Conservation (phyloP, 139 green algal species). For the Chlamydomonas sp. region DNA sequence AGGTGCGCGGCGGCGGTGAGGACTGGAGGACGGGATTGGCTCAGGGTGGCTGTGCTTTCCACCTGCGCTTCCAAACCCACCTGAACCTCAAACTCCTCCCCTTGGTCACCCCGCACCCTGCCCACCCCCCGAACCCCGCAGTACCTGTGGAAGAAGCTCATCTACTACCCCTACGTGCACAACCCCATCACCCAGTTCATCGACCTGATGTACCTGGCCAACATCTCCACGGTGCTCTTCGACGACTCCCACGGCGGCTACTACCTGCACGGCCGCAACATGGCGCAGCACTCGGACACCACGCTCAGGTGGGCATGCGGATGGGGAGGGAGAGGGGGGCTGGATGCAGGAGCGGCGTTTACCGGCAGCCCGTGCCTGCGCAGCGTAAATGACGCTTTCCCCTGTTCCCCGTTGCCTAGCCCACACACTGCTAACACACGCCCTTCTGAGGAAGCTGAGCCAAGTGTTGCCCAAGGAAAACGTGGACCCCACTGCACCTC, state of each 20-base stretch:
- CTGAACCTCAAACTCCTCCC: too few species aligned
- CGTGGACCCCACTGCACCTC: too few species aligned
- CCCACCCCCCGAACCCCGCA: conserved; percentile 28
- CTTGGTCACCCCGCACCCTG: background rate
- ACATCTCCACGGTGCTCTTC: conserved; percentile 70
- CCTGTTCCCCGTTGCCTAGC: too few species aligned
- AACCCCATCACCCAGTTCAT: conserved; percentile 70
- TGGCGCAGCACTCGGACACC: conserved; percentile 66
- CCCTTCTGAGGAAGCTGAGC: too few species aligned
- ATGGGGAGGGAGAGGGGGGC: background rate
- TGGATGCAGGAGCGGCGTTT: too few species aligned
- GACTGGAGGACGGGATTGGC: too few species aligned
- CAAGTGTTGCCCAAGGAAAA: too few species aligned
- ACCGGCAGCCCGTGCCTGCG: too few species aligned
- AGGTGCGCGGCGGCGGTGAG: conserved; percentile 20
- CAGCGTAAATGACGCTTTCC: too few species aligned
- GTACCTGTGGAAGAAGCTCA: conserved; percentile 44
- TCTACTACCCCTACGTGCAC: conserved; percentile 53
- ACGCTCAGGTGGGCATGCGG: conserved; percentile 41
- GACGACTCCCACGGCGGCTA: conserved; percentile 61
- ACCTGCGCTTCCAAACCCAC: too few species aligned
- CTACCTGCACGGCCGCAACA: conserved; percentile 80
- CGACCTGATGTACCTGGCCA: conserved; percentile 77
- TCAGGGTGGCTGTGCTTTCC: too few species aligned
- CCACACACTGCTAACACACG: too few species aligned